phyloP scores from a whole-genome alignment of 31 red algal species.

The Asparagopsis taxiformis region DNA sequence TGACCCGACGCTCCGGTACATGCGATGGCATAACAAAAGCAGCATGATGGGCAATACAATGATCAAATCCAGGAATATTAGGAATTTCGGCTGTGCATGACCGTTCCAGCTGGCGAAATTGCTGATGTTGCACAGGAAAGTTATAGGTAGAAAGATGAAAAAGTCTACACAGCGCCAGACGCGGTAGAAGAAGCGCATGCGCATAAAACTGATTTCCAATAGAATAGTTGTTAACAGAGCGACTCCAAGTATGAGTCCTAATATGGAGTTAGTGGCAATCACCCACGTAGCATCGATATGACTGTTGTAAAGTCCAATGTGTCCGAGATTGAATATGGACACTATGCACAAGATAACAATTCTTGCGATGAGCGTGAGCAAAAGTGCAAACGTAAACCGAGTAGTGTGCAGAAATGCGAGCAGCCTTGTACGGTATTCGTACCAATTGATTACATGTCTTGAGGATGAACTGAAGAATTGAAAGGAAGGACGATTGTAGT shows the following conservation, averaged over 20 bases:
- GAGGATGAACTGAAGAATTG: no score
- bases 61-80: neutral
- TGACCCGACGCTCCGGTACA: slow-evolving; percentile 10
- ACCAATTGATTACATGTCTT: neutral
- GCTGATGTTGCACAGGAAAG: neutral
- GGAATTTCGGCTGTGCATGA: neutral
- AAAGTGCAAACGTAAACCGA: neutral
- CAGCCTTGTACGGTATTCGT: slow-evolving; percentile 2
- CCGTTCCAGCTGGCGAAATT: slow-evolving; percentile 1
- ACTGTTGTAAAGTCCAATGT: neutral
- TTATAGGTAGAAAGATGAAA: slow-evolving; percentile 21
- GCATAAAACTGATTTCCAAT: slow-evolving; percentile 17
- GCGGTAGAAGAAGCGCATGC: slow-evolving; percentile 8
- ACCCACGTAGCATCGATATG: neutral
- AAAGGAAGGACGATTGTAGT: neutral
- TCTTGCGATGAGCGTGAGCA: neutral
- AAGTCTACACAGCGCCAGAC: slow-evolving; percentile 22
- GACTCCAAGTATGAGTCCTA: neutral
- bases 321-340: neutral
- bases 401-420: slow-evolving; percentile 18
- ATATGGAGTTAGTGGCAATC: neutral
- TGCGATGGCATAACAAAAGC: neutral
- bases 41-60: neutral
- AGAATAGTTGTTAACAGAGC: slow-evolving; percentile 7
- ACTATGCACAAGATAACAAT: neutral